phyloP scores from a whole-genome alignment of 2,329 filamentous ascomycete genomes.

The Pestalotiopsis sp. region DNA sequence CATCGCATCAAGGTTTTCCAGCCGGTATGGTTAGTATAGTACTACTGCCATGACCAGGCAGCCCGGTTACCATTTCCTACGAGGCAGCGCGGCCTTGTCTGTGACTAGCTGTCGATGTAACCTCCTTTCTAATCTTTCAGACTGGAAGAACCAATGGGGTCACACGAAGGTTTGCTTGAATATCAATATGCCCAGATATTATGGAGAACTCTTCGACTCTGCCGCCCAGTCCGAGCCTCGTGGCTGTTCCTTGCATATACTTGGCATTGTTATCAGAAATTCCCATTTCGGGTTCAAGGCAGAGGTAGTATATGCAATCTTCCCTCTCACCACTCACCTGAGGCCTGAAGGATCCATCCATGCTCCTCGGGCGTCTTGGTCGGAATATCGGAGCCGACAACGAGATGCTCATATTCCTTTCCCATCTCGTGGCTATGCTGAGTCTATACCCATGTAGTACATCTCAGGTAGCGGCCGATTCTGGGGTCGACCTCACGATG shows the following conservation, averaged over 20 bases:
- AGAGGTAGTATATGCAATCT: neutral
- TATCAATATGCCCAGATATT: neutral
- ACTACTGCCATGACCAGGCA: neutral
- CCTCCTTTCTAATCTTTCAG: neutral
- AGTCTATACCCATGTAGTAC: neutral
- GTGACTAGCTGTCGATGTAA: neutral
- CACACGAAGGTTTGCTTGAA: neutral
- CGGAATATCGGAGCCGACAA: neutral
- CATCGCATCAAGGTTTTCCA: neutral
- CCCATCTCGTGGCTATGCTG: neutral
- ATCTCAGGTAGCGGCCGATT: neutral
- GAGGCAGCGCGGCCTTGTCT: neutral
- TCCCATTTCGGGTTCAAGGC: neutral
- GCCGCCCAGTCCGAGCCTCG: neutral
- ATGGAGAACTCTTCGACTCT: neutral
- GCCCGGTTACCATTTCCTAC: neutral
- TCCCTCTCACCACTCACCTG: neutral
- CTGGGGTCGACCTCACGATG: constrained; percentile 3
- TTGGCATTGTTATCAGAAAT: neutral
- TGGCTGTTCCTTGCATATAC: neutral
- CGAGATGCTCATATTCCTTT: neutral
- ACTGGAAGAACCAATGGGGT: neutral
- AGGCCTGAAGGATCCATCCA: neutral
- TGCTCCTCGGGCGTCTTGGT: neutral
- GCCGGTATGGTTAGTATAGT: neutral